phyloP scores from a whole-genome alignment of 192 early-diverging fungal species.

The Umbelopsis ramanniana region DNA sequence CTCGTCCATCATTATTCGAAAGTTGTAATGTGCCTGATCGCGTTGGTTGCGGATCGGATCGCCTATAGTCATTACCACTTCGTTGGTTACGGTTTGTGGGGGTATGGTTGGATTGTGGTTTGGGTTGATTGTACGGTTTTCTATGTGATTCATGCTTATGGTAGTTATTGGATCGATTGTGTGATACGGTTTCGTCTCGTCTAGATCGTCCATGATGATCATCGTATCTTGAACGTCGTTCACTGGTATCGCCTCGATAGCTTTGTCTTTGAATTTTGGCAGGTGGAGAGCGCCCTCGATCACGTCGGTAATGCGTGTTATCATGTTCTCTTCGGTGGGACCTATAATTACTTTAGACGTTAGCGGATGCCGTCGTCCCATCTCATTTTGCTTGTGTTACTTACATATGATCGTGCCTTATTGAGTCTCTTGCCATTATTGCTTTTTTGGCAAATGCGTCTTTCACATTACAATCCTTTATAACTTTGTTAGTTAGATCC shows the following conservation, averaged over 20 bases:
- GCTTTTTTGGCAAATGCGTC: background rate
- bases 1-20: background rate
- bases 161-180: background rate
- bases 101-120: background rate
- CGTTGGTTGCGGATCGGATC: constrained; percentile 6
- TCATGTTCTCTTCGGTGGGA: background rate
- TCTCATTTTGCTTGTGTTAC: background rate
- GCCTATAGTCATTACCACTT: background rate
- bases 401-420: constrained; percentile 8
- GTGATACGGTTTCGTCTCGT: constrained; percentile 3
- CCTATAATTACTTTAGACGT: background rate
- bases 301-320: background rate
- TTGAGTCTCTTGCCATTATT: background rate
- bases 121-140: background rate
- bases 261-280: background rate
- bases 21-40: constrained; percentile 9
- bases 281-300: background rate
- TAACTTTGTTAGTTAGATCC: background rate
- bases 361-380: background rate
- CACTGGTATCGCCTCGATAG: background rate
- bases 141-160: background rate
- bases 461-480: constrained; percentile 7
- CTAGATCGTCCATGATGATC: background rate
- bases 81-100: background rate
- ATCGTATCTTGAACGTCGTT: background rate